phyloP scores from a whole-genome alignment of 2,329 filamentous ascomycete genomes.

The Fusarium neocosmosporiellum region DNA sequence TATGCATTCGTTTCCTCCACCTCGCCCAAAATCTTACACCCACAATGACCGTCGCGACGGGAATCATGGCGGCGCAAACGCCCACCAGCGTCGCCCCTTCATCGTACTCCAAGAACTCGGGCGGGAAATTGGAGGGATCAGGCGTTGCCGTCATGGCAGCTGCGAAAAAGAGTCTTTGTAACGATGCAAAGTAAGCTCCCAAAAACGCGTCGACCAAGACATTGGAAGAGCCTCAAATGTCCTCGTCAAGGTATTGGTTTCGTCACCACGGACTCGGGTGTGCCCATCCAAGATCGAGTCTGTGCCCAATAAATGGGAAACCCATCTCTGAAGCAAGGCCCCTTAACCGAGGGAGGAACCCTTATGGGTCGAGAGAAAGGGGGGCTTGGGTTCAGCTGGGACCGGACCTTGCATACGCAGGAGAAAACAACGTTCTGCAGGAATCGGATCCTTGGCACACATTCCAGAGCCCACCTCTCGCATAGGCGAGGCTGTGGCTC shows the following conservation, averaged over 20 bases:
- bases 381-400: background rate
- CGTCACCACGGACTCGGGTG: background rate
- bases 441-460: background rate
- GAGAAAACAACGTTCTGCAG: background rate
- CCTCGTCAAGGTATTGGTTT: background rate
- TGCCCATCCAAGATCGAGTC: background rate
- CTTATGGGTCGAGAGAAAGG: background rate
- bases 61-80: background rate
- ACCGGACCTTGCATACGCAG: background rate
- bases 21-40: constrained; percentile 1
- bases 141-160: background rate
- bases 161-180: background rate
- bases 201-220: too few species aligned
- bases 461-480: background rate
- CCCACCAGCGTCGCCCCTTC: background rate
- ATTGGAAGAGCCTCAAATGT: background rate
- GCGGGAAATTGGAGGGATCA: background rate
- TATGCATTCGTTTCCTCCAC: background rate
- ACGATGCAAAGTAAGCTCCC: background rate
- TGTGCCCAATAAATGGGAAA: background rate
- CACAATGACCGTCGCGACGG: background rate
- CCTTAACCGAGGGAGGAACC: background rate
- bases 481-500: background rate
- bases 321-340: background rate
- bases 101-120: background rate